Conservation (phyloP, 148 eudicot genomes). For the Vaccinium macrocarpon region DNA sequence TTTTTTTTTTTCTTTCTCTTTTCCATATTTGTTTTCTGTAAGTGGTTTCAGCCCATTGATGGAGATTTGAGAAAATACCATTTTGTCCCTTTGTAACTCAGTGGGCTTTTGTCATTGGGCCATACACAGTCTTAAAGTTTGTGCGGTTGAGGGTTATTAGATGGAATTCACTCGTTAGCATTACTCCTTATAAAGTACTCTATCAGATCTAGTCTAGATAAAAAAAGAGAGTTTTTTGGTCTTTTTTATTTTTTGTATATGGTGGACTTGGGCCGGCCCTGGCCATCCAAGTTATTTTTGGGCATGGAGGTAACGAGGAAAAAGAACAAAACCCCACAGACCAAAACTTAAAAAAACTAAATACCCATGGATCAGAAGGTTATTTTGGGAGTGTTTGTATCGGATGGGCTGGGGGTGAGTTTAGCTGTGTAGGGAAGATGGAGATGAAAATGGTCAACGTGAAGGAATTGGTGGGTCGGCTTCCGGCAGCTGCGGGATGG, state of each 20-base stretch:
- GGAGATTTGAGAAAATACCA: not conserved
- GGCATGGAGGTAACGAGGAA: not conserved
- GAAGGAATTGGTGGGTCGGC: not conserved
- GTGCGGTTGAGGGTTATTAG: not conserved
- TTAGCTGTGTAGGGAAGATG: no score
- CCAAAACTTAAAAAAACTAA: not conserved
- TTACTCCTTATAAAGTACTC: not conserved
- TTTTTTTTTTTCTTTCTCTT: no score
- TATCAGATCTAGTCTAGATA: not conserved
- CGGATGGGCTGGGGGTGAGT: not conserved
- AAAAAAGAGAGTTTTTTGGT: not conserved
- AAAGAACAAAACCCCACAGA: not conserved
- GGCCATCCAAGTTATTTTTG: not conserved
- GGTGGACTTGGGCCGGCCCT: conserved; percentile 9
- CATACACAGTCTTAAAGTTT: not conserved
- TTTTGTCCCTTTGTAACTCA: not conserved
- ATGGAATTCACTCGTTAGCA: not conserved
- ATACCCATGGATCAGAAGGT: not conserved
- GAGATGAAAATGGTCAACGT: no score
- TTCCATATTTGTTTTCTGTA: not conserved
- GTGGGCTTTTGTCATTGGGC: conserved; percentile 21
- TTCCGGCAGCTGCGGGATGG: not conserved
- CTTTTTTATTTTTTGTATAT: not conserved
- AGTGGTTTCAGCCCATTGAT: conserved; percentile 15
- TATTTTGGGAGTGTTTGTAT: not conserved